phyloP scores from a whole-genome alignment of 1,284 basidiomycete genomes.

The Sanghuangporus sanghuang region DNA sequence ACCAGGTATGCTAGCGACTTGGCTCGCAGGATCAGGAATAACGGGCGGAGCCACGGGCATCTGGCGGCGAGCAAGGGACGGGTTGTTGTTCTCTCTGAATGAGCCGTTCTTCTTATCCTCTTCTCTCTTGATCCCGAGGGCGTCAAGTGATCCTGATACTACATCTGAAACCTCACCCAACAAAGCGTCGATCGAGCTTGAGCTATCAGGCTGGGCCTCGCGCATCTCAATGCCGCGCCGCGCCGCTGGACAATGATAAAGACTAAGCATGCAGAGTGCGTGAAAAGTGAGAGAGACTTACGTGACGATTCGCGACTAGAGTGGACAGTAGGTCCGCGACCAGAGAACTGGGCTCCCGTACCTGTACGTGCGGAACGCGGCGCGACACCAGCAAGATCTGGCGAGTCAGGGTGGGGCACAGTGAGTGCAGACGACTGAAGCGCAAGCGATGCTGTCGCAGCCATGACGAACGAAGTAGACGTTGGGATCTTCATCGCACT shows the following conservation, averaged over 20 bases:
- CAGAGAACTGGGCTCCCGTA: constrained; percentile 2
- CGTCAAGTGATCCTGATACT: not conserved
- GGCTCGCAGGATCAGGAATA: not conserved
- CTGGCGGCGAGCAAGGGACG: not conserved
- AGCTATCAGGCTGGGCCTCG: not conserved
- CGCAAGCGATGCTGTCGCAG: constrained; percentile 27
- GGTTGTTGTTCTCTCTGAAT: not conserved
- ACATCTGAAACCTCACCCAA: not conserved
- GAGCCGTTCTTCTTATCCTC: not conserved
- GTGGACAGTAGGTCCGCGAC: not conserved
- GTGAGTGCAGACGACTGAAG: constrained; percentile 23
- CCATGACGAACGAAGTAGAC: constrained; percentile 32
- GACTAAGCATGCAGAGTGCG: not conserved
- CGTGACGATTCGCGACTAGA: constrained; percentile 5
- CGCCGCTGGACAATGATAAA: not conserved
- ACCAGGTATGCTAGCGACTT: not conserved
- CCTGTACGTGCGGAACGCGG: constrained; percentile 6
- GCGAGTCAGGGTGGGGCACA: constrained; percentile 10
- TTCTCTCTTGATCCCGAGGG: not conserved
- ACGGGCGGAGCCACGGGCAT: not conserved
- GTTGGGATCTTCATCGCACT: constrained; percentile 33
- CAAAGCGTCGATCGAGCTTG: not conserved
- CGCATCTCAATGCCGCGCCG: not conserved
- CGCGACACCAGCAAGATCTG: constrained; percentile 8
- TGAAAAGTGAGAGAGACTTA: not conserved